Evolutionary conservation across 768 basidiomycete genomes (phyloP).

Genomic region (Hericium rajendrae): DNA sequence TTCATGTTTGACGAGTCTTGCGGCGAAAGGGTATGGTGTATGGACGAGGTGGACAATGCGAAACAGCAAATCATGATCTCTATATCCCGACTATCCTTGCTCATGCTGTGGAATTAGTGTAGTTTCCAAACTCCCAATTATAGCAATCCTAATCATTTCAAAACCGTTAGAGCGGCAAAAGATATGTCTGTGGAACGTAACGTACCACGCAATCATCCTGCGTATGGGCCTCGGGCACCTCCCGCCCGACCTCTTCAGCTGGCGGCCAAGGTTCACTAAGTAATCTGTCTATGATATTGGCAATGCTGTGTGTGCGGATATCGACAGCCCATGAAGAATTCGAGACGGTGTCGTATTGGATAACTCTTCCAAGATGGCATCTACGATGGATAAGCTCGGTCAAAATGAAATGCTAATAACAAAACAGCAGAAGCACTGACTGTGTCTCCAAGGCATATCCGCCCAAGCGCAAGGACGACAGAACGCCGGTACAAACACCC

Average conservation of each 20-base stretch:
- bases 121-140: background rate
- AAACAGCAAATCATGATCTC: too few relatives aligned
- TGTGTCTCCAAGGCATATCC: constrained; percentile 81
- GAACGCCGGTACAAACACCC: constrained; percentile 70
- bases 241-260: constrained; percentile 47
- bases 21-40: too few relatives aligned
- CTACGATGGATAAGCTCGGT: constrained; percentile 21
- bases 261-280: constrained; percentile 64
- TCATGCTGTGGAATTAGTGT: background rate
- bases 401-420: background rate
- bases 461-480: constrained; percentile 66
- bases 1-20: too few relatives aligned
- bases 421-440: constrained; percentile 18
- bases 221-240: constrained; percentile 44
- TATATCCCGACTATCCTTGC: too few relatives aligned
- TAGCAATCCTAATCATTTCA: background rate
- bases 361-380: constrained; percentile 80
- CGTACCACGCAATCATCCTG: constrained; percentile 70
- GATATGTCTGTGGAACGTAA: background rate
- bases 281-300: constrained; percentile 65
- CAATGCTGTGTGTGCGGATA: constrained; percentile 72
- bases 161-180: background rate
- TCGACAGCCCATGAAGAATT: constrained; percentile 81
- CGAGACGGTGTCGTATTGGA: constrained; percentile 88
- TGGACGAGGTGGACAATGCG: too few relatives aligned